These are phyloP conservation scores for Paxillus involutus DNA, from an alignment of 768 basidiomycete species.

Conservation along the genomic window DNA sequence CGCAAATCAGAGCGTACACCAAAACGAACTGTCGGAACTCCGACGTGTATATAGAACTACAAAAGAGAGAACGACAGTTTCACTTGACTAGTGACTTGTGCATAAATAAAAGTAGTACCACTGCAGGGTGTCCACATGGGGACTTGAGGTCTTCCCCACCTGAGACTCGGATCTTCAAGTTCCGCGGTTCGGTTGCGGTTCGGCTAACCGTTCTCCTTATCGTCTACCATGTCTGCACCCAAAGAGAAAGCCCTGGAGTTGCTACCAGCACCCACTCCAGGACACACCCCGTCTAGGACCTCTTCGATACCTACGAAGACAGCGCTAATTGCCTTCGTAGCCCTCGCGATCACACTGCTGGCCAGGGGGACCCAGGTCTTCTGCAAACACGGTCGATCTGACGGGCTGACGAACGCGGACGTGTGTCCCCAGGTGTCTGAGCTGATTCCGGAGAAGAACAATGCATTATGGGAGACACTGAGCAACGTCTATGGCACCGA, in stretches of 20 bases:
- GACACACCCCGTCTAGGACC: not conserved
- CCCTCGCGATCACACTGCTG: slow-evolving; percentile 16
- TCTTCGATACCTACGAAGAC: slow-evolving; percentile 11
- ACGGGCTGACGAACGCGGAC: slow-evolving; percentile 1
- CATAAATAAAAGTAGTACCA: too few relatives aligned
- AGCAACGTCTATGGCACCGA: slow-evolving; percentile 31
- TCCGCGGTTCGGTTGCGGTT: not conserved
- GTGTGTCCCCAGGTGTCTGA: slow-evolving; percentile 37
- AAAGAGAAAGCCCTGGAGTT: slow-evolving; percentile 6
- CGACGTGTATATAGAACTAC: too few relatives aligned
- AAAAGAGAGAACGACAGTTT: too few relatives aligned
- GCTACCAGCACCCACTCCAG: slow-evolving; percentile 13
- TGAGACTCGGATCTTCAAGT: too few relatives aligned
- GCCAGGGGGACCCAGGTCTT: slow-evolving; percentile 7
- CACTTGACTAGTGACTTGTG: too few relatives aligned
- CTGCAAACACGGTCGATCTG: not conserved
- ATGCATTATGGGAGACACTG: slow-evolving; percentile 32
- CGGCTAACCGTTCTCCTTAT: not conserved
- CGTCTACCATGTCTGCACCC: slow-evolving; percentile 12
- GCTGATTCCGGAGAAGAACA: slow-evolving; percentile 35
- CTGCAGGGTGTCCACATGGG: too few relatives aligned
- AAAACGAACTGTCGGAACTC: slow-evolving; percentile 15
- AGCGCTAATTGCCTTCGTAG: slow-evolving; percentile 14
- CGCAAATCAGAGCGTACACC: slow-evolving; percentile 38
- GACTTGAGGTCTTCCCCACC: too few relatives aligned